These are phyloP conservation scores for Pythium utonaiense DNA, from an alignment of 352 stramenopile genomes.

Conservation along the genomic window DNA sequence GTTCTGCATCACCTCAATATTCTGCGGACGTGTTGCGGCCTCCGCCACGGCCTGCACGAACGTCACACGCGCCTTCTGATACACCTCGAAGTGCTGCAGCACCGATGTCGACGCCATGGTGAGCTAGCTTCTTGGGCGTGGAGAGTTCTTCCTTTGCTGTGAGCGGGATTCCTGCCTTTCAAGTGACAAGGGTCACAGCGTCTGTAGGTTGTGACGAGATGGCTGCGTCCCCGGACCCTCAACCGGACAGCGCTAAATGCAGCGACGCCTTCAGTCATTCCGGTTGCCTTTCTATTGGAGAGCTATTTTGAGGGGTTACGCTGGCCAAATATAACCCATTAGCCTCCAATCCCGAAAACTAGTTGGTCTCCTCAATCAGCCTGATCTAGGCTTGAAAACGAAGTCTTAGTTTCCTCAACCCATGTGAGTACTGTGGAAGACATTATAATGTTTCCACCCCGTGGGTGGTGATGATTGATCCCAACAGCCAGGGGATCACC, in stretches of 20 bases:
- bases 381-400: not conserved
- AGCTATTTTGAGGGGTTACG: slow-evolving; percentile 24
- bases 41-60: slow-evolving; percentile 95
- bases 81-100: slow-evolving; percentile 94
- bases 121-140: not conserved
- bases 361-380: not conserved
- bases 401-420: not conserved
- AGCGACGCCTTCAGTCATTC: not conserved
- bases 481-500: slow-evolving; percentile 4
- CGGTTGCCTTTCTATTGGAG: not conserved
- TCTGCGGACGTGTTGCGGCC: slow-evolving; percentile 91
- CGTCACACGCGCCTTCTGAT: slow-evolving; percentile 93
- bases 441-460: slow-evolving; percentile 7
- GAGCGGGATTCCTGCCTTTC: not conserved
- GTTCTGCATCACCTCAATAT: slow-evolving; percentile 97
- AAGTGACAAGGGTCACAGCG: not conserved
- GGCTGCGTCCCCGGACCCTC: not conserved
- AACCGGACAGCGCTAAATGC: not conserved
- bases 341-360: not conserved
- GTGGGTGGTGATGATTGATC: slow-evolving; percentile 21
- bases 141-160: not conserved
- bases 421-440: slow-evolving; percentile 9
- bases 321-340: slow-evolving; percentile 17
- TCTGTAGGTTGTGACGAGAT: not conserved
- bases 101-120: slow-evolving; percentile 86